A percentile compares a stretch with the other conserved stretches of the same genome.
Evolutionary conservation across 2,329 filamentous ascomycete genomes (phyloP).

Genomic region (Arthrobotrys musiformis): DNA sequence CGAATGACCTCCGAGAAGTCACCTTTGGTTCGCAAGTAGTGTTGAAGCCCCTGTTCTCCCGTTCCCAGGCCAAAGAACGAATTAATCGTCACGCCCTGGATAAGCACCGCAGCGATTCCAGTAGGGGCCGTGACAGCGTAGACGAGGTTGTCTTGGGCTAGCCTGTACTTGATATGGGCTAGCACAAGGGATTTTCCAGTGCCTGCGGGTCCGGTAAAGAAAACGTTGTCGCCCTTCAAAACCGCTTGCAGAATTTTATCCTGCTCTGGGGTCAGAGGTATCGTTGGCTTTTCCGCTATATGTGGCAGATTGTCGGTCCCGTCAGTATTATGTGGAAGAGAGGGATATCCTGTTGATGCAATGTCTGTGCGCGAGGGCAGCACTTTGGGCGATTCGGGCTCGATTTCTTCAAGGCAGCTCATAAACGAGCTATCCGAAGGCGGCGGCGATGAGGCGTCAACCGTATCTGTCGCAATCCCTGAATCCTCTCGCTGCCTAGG

Average conservation of each 20-base stretch:
- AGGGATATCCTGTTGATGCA: background rate
- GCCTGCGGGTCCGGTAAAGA: constrained; percentile 73
- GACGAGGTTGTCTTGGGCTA: background rate
- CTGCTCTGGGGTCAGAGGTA: constrained; percentile 66
- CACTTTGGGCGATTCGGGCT: background rate
- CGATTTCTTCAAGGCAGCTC: background rate
- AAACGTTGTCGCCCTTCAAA: constrained; percentile 68
- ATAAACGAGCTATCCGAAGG: constrained; percentile 11
- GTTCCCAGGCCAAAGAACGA: constrained; percentile 70
- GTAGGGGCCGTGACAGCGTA: constrained; percentile 71
- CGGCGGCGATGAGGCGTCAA: constrained; percentile 4
- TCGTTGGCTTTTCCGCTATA: constrained; percentile 9
- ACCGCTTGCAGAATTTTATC: constrained; percentile 67
- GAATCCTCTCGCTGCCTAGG: background rate
- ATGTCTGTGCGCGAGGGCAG: background rate
- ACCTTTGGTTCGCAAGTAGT: constrained; percentile 50
- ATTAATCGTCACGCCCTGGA: constrained; percentile 70
- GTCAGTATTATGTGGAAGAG: background rate
- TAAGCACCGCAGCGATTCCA: constrained; percentile 69
- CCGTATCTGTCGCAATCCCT: no score
- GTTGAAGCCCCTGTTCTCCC: constrained; percentile 61
- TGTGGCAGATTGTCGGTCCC: background rate
- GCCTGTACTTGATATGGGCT: constrained; percentile 39
- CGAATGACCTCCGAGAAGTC: constrained; percentile 4
- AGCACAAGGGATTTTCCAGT: constrained; percentile 68